Base-by-base conservation (phyloP, 2,329 filamentous ascomycete species). In the Cryphonectria naterciae region DNA sequence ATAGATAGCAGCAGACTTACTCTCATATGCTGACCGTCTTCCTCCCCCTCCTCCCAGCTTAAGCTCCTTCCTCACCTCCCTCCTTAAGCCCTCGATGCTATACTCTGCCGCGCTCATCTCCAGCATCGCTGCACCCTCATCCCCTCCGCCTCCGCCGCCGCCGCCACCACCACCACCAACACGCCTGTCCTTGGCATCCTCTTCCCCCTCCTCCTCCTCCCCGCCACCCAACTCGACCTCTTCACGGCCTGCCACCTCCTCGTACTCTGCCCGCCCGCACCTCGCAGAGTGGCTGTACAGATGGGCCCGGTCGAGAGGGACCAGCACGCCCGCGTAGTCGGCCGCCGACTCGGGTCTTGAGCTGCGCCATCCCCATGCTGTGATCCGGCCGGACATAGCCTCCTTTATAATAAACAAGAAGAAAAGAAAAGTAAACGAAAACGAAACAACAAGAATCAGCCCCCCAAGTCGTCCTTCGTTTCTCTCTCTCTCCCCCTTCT, bases 11-110 rank as follows among this genome's bases (percentile, higher is more conserved):
- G 10, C 69, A 28, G 63, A 71, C 92, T 82, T 85, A 94, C 93
- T 87, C 80, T 95, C 93, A 82, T 95, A 95, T 65, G 89, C 86
- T 2, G 89, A 89, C 82, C 75, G 89, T 89, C 82, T 91, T 88
- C 75, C 86, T 84, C n/a, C 86, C 10, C 75, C 89, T 89, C 83
- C 91, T 88, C 75, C 86, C 84, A n/a, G 86, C 3, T n/a, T 49
- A 85, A 69, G 87, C 76, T 70, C 90, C 89, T 58, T 66, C 6
- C 86, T 81, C 70, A 93, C 88, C 76, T 93, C 92, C 70, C 87
- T 88, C 74, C 91, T 86, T 72, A 95, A 81, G 6, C 87, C 87
- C 74, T 93, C 91, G 68, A 95, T 83, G 56, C 90, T 93, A 76
- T 92, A 89, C 76, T 88, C 87, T 72, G 83, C 83, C 2, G 82